phyloP scores from a whole-genome alignment of 2,329 filamentous ascomycete genomes.

The Botryotinia narcissicola region DNA sequence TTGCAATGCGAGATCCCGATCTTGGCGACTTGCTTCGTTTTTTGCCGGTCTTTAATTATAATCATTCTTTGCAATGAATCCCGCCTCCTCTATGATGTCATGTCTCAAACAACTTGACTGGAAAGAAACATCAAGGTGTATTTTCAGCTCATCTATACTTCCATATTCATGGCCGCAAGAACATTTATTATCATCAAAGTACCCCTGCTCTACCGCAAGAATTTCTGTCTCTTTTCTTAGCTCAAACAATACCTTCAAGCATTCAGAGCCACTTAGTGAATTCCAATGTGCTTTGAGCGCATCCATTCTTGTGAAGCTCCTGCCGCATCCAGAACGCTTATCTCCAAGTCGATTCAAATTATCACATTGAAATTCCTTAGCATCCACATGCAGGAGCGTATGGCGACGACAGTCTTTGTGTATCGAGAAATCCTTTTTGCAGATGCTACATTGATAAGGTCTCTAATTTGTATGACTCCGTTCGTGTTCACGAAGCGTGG shows the following conservation, averaged over 20 bases:
- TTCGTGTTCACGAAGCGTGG: background rate
- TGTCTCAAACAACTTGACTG: background rate
- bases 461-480: background rate
- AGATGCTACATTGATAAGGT: background rate
- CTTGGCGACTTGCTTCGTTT: too few species aligned
- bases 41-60: too few species aligned
- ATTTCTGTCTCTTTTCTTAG: fast-evolving
- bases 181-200: too few species aligned
- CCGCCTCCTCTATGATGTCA: fast-evolving
- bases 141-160: fast-evolving
- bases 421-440: background rate
- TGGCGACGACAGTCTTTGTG: background rate
- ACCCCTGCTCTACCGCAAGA: too few species aligned
- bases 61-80: fast-evolving
- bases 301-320: background rate
- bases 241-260: fast-evolving
- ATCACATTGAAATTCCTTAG: fast-evolving
- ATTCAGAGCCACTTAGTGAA: background rate
- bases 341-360: too few species aligned
- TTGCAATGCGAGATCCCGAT: too few species aligned
- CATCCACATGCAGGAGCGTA: background rate
- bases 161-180: background rate
- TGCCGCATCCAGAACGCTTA: background rate
- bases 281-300: background rate
- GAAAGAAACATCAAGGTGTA: background rate